Evolutionary conservation across 2,329 filamentous ascomycete genomes (phyloP).

Genomic region (Aspergillus niger): DNA sequence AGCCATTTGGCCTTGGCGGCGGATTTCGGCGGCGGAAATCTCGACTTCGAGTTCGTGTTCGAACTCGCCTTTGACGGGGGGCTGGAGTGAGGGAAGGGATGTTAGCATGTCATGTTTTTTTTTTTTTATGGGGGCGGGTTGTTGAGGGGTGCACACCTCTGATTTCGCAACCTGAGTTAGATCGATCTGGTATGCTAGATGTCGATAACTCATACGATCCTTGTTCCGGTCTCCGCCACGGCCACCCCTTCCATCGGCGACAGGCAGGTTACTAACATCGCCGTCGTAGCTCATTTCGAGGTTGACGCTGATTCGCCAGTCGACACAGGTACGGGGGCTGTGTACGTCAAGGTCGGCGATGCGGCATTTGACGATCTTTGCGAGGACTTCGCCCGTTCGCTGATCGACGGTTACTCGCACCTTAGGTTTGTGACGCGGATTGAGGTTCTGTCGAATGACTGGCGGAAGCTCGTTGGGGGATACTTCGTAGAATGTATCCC

Average conservation of each 20-base stretch:
- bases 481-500: constrained; percentile 81
- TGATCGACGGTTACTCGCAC: constrained; percentile 78
- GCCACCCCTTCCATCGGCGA: constrained; percentile 44
- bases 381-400: constrained; percentile 68
- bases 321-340: constrained; percentile 74
- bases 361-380: constrained; percentile 89
- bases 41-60: constrained; percentile 55
- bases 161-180: constrained; percentile 78
- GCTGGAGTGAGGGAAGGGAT: constrained; percentile 20
- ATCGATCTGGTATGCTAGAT: constrained; percentile 86
- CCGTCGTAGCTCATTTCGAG: constrained; percentile 88
- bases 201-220: constrained; percentile 87
- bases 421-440: constrained; percentile 60
- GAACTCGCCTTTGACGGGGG: constrained; percentile 40
- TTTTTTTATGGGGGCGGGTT: no score
- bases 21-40: constrained; percentile 48
- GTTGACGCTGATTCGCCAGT: constrained; percentile 92
- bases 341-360: constrained; percentile 85
- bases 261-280: constrained; percentile 56
- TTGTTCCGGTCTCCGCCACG: constrained; percentile 68
- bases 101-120: not conserved
- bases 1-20: constrained; percentile 47
- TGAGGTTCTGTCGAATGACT: constrained; percentile 63
- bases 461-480: constrained; percentile 64
- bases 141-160: constrained; percentile 40